Conservation (phyloP, 371 early-diverging fungal genomes). For the Capillidium rhysosporum region DNA sequence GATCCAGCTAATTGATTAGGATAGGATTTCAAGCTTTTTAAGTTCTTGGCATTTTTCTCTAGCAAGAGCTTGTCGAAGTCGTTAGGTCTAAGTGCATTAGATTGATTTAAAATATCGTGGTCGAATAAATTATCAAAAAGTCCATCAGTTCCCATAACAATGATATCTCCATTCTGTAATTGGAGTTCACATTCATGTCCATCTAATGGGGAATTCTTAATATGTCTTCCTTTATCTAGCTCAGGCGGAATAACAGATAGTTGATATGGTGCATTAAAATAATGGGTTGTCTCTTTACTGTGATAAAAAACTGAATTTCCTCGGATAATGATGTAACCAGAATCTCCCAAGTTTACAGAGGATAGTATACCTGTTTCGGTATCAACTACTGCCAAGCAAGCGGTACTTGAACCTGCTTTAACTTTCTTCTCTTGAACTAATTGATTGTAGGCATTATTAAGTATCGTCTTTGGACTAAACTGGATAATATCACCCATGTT, state of each 20-base stretch:
- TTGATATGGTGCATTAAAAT: slow-evolving; percentile 52
- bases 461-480: slow-evolving; percentile 31
- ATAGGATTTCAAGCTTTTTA: slow-evolving; percentile 9
- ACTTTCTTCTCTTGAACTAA: slow-evolving; percentile 31
- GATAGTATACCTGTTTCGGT: slow-evolving; percentile 35
- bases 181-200: slow-evolving; percentile 32
- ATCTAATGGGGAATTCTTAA: slow-evolving; percentile 28
- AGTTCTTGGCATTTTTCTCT: slow-evolving; percentile 13
- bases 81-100: not conserved
- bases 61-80: slow-evolving; percentile 12
- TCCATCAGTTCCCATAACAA: slow-evolving; percentile 46
- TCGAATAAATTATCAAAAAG: slow-evolving; percentile 47
- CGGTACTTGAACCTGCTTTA: slow-evolving; percentile 43
- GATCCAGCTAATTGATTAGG: slow-evolving; percentile 20
- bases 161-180: slow-evolving; percentile 39
- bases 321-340: slow-evolving; percentile 36
- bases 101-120: slow-evolving; percentile 19
- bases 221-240: slow-evolving; percentile 20
- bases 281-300: slow-evolving; percentile 43
- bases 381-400: slow-evolving; percentile 37
- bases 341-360: slow-evolving; percentile 40
- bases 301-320: slow-evolving; percentile 33
- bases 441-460: slow-evolving; percentile 32
- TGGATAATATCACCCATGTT: slow-evolving; percentile 11
- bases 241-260: slow-evolving; percentile 35